Evolutionary conservation across 192 early-diverging fungal species (phyloP).

Genomic region (Umbelopsis vinacea): DNA sequence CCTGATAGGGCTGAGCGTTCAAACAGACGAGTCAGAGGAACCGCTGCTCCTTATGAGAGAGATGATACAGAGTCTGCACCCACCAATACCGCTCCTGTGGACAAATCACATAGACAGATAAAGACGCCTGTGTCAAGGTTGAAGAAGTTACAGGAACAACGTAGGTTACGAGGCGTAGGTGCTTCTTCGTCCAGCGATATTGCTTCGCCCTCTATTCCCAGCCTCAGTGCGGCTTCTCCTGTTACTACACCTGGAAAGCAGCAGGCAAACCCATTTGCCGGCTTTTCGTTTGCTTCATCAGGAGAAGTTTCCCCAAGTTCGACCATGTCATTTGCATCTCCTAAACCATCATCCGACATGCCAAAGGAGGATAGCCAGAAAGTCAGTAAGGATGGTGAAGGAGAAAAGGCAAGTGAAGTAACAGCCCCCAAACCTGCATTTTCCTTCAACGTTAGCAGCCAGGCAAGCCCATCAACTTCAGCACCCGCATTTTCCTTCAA

Average conservation of each 20-base stretch:
- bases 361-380: not conserved
- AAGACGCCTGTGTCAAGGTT: constrained; percentile 15
- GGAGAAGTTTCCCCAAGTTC: not conserved
- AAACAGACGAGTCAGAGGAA: not conserved
- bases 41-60: not conserved
- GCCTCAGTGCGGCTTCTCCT: not conserved
- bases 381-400: not conserved
- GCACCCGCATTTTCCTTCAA: not conserved
- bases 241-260: not conserved
- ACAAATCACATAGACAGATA: constrained; percentile 16
- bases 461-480: not conserved
- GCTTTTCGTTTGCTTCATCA: constrained; percentile 9
- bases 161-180: constrained; percentile 9
- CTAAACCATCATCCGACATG: not conserved
- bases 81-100: not conserved
- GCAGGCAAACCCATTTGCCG: constrained; percentile 2
- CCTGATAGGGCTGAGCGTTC: constrained; percentile 16
- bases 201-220: not conserved
- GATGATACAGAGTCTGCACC: not conserved
- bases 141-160: constrained; percentile 17
- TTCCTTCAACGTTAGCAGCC: not conserved
- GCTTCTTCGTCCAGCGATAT: not conserved
- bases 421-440: not conserved
- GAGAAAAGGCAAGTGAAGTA: not conserved
- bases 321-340: not conserved